These are phyloP conservation scores for Neurospora sp. DNA, from an alignment of 495 filamentous ascomycete species.

Conservation along the genomic window DNA sequence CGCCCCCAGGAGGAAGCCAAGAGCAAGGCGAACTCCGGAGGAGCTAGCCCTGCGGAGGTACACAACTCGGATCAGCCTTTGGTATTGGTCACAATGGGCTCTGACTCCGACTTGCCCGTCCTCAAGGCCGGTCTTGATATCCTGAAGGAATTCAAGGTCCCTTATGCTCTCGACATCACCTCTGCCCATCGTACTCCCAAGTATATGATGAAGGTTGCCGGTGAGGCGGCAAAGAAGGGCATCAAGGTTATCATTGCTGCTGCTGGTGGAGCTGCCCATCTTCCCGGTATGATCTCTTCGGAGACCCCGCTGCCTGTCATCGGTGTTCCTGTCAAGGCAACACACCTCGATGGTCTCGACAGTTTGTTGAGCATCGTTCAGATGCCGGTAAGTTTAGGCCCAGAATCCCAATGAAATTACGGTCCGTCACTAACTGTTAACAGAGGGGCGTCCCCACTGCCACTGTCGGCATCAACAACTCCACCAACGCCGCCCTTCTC, in stretches of 20 bases:
- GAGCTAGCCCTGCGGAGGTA: not conserved
- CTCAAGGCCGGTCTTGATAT: constrained; percentile 69
- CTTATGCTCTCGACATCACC: constrained; percentile 71
- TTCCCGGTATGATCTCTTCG: constrained; percentile 86
- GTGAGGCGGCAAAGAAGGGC: constrained; percentile 53
- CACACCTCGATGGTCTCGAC: constrained; percentile 77
- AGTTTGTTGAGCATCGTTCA: constrained; percentile 84
- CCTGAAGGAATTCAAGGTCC: constrained; percentile 63
- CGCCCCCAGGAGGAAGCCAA: constrained; percentile 14
- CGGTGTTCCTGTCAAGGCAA: constrained; percentile 84
- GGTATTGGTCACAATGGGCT: constrained; percentile 88
- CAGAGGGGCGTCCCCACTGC: constrained; percentile 68
- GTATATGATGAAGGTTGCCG: constrained; percentile 69
- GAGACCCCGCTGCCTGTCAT: constrained; percentile 86
- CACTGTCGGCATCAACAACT: constrained; percentile 89
- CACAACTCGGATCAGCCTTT: constrained; percentile 32
- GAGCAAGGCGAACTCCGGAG: constrained; percentile 1
- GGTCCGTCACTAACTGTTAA: not conserved
- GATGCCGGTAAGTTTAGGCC: constrained; percentile 53
- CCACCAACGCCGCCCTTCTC: constrained; percentile 79
- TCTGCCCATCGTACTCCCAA: constrained; percentile 88
- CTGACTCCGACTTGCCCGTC: constrained; percentile 80
- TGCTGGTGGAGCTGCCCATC: constrained; percentile 83
- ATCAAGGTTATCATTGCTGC: constrained; percentile 91
- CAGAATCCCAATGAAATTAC: constrained; percentile 1